phyloP scores from a whole-genome alignment of 768 basidiomycete species.

The Paxillus rubicundulus region DNA sequence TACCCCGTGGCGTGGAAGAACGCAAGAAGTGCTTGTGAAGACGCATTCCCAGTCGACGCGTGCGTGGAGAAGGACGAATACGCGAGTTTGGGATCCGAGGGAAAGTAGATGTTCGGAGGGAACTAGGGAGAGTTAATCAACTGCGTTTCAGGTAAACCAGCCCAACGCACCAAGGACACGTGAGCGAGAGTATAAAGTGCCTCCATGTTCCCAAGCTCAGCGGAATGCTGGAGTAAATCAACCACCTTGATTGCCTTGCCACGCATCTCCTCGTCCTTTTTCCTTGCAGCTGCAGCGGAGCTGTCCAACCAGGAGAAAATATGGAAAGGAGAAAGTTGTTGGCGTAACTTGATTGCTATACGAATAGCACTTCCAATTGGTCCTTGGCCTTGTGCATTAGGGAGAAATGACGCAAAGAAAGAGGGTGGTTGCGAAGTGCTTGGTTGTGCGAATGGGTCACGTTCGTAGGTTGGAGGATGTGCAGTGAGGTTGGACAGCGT shows the following conservation, averaged over 20 bases:
- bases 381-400: slow-evolving; percentile 73
- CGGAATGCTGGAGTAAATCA: slow-evolving; percentile 77
- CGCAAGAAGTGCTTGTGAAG: slow-evolving; percentile 80
- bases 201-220: slow-evolving; percentile 72
- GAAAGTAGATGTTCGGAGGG: slow-evolving; percentile 68
- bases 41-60: slow-evolving; percentile 77
- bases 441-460: slow-evolving; percentile 41
- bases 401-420: slow-evolving; percentile 62
- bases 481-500: slow-evolving; percentile 67
- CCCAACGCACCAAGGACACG: slow-evolving; percentile 58
- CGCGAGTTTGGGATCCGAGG: slow-evolving; percentile 57
- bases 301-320: slow-evolving; percentile 41
- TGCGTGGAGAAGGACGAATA: slow-evolving; percentile 64
- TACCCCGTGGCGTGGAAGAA: slow-evolving; percentile 92
- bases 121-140: slow-evolving; percentile 42
- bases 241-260: slow-evolving; percentile 79
- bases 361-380: slow-evolving; percentile 70
- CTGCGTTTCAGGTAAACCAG: neutral
- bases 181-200: slow-evolving; percentile 68
- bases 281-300: slow-evolving; percentile 44
- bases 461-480: slow-evolving; percentile 52
- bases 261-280: slow-evolving; percentile 63
- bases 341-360: slow-evolving; percentile 62
- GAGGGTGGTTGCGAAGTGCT: slow-evolving; percentile 46
- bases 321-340: slow-evolving; percentile 52